Evolutionary conservation across 2,329 filamentous ascomycete genomes (phyloP).

Genomic region (Paecilomyces formosus): DNA sequence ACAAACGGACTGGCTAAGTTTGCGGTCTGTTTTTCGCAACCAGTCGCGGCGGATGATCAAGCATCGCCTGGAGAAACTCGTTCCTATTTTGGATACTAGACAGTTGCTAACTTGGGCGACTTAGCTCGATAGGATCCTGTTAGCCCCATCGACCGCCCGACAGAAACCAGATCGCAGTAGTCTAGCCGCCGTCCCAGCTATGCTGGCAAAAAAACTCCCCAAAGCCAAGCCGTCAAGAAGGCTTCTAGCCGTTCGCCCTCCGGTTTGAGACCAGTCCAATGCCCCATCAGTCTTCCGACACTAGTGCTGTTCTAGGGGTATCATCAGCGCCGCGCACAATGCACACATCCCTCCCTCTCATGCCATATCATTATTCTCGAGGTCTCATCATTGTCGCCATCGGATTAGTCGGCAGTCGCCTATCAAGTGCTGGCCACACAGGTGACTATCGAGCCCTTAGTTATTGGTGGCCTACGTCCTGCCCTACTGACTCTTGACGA

Average conservation of each 20-base stretch:
- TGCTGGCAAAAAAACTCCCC: background rate
- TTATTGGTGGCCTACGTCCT: background rate
- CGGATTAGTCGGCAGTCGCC: background rate
- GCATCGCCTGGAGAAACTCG: background rate
- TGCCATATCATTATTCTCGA: background rate
- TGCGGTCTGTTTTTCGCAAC: background rate
- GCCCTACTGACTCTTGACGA: background rate
- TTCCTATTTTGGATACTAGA: background rate
- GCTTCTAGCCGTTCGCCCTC: background rate
- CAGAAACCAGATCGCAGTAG: background rate
- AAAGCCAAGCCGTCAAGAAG: background rate
- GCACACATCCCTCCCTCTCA: background rate
- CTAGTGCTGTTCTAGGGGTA: background rate
- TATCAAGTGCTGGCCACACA: background rate
- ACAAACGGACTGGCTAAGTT: background rate
- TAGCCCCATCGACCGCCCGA: background rate
- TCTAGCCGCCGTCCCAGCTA: background rate
- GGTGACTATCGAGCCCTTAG: background rate
- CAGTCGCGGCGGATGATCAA: background rate
- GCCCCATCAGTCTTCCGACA: background rate
- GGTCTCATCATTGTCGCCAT: background rate
- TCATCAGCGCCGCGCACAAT: background rate
- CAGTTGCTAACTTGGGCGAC: background rate
- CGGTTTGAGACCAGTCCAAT: background rate
- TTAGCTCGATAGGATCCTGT: background rate